Conservation (phyloP, 2,329 filamentous ascomycete species). For the Aspergillus fumigatiaffinis region DNA sequence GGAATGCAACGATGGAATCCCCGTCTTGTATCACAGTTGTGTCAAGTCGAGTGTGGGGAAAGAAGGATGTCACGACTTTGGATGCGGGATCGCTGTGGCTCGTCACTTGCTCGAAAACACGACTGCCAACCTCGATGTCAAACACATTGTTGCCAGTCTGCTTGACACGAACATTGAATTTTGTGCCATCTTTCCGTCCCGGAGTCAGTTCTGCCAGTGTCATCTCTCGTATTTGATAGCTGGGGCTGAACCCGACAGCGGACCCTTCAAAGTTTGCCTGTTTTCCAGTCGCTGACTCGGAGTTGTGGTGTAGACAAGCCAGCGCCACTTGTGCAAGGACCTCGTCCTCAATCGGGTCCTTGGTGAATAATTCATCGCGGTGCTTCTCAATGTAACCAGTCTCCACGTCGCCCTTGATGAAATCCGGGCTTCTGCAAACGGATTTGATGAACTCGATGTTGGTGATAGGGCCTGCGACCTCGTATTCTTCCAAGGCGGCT, state of each 20-base stretch:
- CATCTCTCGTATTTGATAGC: slow-evolving; percentile 61
- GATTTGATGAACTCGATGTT: slow-evolving; percentile 97
- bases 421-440: slow-evolving; percentile 75
- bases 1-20: slow-evolving; percentile 68
- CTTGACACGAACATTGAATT: slow-evolving; percentile 47
- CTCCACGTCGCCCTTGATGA: slow-evolving; percentile 83
- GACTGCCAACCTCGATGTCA: slow-evolving; percentile 45
- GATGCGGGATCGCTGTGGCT: slow-evolving; percentile 44
- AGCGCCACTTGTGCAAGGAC: slow-evolving; percentile 84
- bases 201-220: slow-evolving; percentile 49
- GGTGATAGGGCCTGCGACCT: slow-evolving; percentile 87
- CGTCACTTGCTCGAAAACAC: slow-evolving; percentile 42
- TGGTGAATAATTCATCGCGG: slow-evolving; percentile 70
- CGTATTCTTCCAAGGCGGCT: slow-evolving; percentile 77
- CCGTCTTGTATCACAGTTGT: slow-evolving; percentile 65
- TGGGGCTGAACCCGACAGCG: slow-evolving; percentile 57
- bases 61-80: slow-evolving; percentile 68
- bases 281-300: slow-evolving; percentile 23
- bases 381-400: slow-evolving; percentile 96
- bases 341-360: slow-evolving; percentile 61
- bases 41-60: slow-evolving; percentile 72
- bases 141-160: slow-evolving; percentile 49
- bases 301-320: slow-evolving; percentile 58
- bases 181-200: slow-evolving; percentile 33
- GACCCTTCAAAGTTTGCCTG: slow-evolving; percentile 29